Conservation (phyloP, 2,329 filamentous ascomycete species). For the Pseudocercospora cruenta region DNA sequence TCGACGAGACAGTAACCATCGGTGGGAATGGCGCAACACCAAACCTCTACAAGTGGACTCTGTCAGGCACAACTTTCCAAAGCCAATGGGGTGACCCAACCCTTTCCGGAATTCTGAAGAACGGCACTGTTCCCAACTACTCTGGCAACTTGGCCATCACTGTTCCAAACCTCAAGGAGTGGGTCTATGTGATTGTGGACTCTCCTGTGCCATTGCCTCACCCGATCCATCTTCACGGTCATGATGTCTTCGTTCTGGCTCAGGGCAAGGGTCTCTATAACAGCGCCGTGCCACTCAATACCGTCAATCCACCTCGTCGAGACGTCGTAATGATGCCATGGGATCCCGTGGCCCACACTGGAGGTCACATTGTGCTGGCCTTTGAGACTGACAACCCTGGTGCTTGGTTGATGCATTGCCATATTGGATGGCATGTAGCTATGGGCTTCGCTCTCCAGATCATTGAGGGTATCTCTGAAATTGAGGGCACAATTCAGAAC, state of each 20-base stretch:
- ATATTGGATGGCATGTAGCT: slow-evolving; percentile 62
- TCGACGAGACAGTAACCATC: slow-evolving; percentile 39
- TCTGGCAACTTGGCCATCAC: slow-evolving; percentile 43
- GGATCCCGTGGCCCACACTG: slow-evolving; percentile 15
- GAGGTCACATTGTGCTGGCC: slow-evolving; percentile 54
- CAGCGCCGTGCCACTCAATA: slow-evolving; percentile 38
- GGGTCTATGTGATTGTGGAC: slow-evolving; percentile 52
- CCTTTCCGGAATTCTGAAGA: slow-evolving; percentile 39
- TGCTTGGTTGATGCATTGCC: slow-evolving; percentile 52
- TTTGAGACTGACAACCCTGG: slow-evolving; percentile 59
- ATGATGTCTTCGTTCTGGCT: slow-evolving; percentile 42
- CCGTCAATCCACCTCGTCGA: slow-evolving; percentile 52
- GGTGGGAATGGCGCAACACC: slow-evolving; percentile 35
- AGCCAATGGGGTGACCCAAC: slow-evolving; percentile 46
- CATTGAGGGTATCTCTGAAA: slow-evolving; percentile 19
- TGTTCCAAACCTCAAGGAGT: slow-evolving; percentile 40
- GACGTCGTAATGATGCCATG: slow-evolving; percentile 53
- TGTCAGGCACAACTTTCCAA: slow-evolving; percentile 47
- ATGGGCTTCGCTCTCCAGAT: slow-evolving; percentile 34
- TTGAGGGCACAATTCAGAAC: background rate
- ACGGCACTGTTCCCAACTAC: slow-evolving; percentile 41
- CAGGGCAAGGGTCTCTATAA: slow-evolving; percentile 35
- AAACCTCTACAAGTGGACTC: slow-evolving; percentile 47
- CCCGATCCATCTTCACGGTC: slow-evolving; percentile 45
- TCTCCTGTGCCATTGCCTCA: slow-evolving; percentile 42